Conservation (phyloP, 1,139 yeast species). For the Taiozyma sp. region DNA sequence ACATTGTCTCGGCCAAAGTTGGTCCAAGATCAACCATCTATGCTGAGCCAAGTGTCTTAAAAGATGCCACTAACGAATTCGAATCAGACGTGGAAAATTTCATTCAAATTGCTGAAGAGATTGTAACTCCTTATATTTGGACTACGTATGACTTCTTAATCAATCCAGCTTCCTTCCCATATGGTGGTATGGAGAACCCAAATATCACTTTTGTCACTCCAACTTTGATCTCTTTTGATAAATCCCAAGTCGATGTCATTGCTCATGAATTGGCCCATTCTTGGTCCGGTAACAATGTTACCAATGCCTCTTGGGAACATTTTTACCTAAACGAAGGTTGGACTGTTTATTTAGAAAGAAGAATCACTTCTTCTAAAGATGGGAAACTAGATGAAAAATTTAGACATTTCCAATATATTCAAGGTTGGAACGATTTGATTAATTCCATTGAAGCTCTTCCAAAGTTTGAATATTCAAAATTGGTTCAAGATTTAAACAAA, state of each 20-base stretch:
- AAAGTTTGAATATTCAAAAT: conserved; percentile 47
- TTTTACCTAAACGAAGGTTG: conserved; percentile 96
- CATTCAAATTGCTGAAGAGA: conserved; percentile 71
- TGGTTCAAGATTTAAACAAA: conserved; percentile 66
- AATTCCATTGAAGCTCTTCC: conserved; percentile 59
- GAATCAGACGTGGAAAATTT: conserved; percentile 77
- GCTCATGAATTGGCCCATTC: conserved; percentile 93
- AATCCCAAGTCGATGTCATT: conserved; percentile 81
- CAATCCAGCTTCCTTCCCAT: conserved; percentile 82
- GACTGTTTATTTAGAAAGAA: conserved; percentile 88
- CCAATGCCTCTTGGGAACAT: conserved; percentile 90
- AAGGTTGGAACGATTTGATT: conserved; percentile 84
- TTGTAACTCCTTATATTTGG: conserved; percentile 88
- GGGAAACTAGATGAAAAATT: conserved; percentile 77
- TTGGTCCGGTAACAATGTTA: conserved; percentile 88
- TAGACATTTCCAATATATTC: conserved; percentile 78
- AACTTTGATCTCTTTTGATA: conserved; percentile 80
- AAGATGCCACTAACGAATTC: conserved; percentile 75
- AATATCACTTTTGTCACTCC: conserved; percentile 91
- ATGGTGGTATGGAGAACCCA: conserved; percentile 96
- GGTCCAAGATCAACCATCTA: conserved; percentile 88
- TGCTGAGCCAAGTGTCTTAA: conserved; percentile 68
- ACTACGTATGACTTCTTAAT: conserved; percentile 75
- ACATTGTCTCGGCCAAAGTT: conserved; percentile 58
- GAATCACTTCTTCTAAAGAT: conserved; percentile 43